Percentiles rank a stretch among this genome's conserved stretches.
phyloP scores from a whole-genome alignment of 371 early-diverging fungal genomes.

The Catenaria anguillulae region DNA sequence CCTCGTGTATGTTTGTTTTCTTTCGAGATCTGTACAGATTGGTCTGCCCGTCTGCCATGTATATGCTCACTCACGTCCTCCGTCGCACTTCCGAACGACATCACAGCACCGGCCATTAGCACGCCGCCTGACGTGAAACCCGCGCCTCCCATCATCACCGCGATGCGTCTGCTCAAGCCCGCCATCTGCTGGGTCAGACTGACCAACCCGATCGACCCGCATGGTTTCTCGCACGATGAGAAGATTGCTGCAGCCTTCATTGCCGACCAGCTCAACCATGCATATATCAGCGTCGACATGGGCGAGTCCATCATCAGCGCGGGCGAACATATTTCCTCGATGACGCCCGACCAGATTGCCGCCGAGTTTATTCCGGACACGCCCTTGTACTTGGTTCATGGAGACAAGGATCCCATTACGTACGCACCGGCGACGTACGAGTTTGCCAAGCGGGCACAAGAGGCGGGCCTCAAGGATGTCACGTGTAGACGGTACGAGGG shows the following conservation, averaged over 20 bases:
- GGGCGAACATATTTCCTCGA: neutral
- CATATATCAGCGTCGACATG: slow-evolving; percentile 5
- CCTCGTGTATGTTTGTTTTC: no score
- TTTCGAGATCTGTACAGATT: no score
- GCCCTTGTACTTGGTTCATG: slow-evolving; percentile 23
- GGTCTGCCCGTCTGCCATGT: no score
- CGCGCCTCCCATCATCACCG: slow-evolving; percentile 11
- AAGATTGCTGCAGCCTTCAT: slow-evolving; percentile 14
- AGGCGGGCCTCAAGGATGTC: slow-evolving; percentile 19
- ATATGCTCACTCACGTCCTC: no score
- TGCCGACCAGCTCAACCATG: neutral
- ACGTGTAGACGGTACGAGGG: slow-evolving; percentile 6
- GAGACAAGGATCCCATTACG: slow-evolving; percentile 20
- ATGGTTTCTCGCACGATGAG: slow-evolving; percentile 19
- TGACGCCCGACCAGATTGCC: slow-evolving; percentile 10
- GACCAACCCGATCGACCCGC: slow-evolving; percentile 14
- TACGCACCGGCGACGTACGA: slow-evolving; percentile 13
- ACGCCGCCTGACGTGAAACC: slow-evolving; percentile 16
- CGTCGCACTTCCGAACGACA: no score
- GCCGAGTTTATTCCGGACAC: no score
- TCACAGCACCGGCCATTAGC: slow-evolving; percentile 22
- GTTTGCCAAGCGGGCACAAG: slow-evolving; percentile 16
- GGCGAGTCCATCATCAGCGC: slow-evolving; percentile 12
- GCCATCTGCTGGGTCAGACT: neutral
- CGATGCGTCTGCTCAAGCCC: neutral